Evolutionary conservation across 2,329 filamentous ascomycete genomes (phyloP), one percentile per base, ranked within the genome.

Genomic region (Colletotrichum paranaense): DNA sequence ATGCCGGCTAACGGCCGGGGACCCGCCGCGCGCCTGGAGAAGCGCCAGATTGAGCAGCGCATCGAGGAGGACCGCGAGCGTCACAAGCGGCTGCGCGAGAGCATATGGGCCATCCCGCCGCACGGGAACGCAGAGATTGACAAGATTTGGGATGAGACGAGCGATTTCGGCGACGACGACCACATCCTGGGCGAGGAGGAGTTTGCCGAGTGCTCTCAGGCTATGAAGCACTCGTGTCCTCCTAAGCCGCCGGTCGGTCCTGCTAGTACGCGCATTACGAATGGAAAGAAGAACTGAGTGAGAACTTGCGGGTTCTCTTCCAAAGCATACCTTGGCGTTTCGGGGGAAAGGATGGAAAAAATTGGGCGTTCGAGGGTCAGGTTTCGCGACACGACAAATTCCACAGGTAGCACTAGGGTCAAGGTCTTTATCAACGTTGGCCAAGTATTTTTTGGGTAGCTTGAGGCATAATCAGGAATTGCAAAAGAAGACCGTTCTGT

Each of bases 61-160:
- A 98, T 99, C 75, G 97, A 99, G 78, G 97, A 99, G 83, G 97
- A 99, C 82, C 88, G 97, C 4, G 97, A 99, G 82, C 88, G 97
- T 56, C 97, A 99, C 82, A 99, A 99, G 87, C 87, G 96, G 56
- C 86, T 96, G 78, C 87, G 97, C 26, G 97, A 99, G 84, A 95
- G 92, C 78, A 97, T 98, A 75, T 99, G 97, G 97, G 94, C 95
- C 0, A 92, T 98, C 2, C 90, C 90, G 35, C 88, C 89, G 9
- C 88, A 90, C 38, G 85, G 88, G 19, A 89, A 92, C 46, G 84
- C 85, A 12, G 96, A 98, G 83, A 92, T 95, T 84, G 90, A 92
- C 75, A 94, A 91, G 83, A 84, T 97, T 76, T 97, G 94, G 93
- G 94, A 97, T 53, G 95, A 98, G 80, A 92, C 91, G 22, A 97